These are phyloP conservation scores for Pichia sp. DNA, from an alignment of 1,139 yeast genomes.

Conservation along the genomic window DNA sequence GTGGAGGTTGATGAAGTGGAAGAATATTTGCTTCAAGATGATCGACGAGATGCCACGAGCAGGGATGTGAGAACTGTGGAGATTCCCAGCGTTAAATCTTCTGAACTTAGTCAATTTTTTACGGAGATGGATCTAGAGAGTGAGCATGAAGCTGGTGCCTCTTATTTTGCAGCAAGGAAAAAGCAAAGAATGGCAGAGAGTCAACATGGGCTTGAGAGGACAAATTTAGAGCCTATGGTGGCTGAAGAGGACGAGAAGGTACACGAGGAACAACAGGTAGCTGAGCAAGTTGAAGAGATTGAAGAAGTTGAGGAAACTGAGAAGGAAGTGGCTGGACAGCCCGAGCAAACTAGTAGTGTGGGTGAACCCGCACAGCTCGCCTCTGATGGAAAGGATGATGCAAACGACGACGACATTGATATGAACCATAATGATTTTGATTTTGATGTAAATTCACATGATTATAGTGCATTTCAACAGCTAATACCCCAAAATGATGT, in stretches of 20 bases:
- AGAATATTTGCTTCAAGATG: slow-evolving; percentile 6
- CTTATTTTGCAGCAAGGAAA: slow-evolving; percentile 11
- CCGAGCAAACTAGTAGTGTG: too few species aligned
- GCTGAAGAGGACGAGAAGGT: too few species aligned
- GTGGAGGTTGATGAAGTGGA: slow-evolving; percentile 14
- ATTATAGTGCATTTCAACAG: too few species aligned
- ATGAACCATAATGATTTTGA: too few species aligned
- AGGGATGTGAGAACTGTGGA: slow-evolving; percentile 4
- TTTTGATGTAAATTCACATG: too few species aligned
- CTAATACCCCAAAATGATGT: too few species aligned
- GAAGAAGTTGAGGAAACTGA: slow-evolving; percentile 1
- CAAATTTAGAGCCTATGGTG: slow-evolving; percentile 3
- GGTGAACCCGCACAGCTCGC: too few species aligned
- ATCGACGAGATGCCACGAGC: neutral
- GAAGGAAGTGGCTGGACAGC: too few species aligned
- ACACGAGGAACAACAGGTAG: neutral
- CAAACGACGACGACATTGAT: too few species aligned
- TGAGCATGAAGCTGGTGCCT: slow-evolving; percentile 8
- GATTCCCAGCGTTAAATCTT: slow-evolving; percentile 15
- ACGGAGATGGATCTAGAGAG: slow-evolving; percentile 13
- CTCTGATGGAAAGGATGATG: too few species aligned
- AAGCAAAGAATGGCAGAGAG: slow-evolving; percentile 9
- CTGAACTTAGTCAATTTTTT: slow-evolving; percentile 15
- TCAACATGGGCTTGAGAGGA: neutral
- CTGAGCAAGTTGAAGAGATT: neutral